A percentile compares a stretch with the other conserved stretches of the same genome.
phyloP scores from a whole-genome alignment of 306 rosid genomes.

The Acacia acuminata region DNA sequence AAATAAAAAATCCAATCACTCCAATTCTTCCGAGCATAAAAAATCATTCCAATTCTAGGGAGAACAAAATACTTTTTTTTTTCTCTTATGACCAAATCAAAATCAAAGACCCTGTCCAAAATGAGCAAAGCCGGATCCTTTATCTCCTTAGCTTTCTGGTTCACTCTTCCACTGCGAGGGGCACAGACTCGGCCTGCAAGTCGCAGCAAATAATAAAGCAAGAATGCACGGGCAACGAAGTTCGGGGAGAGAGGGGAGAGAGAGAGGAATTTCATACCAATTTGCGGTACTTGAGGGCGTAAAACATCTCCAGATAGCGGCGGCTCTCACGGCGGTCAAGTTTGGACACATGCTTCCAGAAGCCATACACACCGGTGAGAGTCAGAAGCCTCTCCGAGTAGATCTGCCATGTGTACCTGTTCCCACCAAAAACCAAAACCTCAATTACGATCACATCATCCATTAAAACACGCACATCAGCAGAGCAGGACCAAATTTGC shows the following conservation, averaged over 20 bases:
- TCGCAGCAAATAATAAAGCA: neutral
- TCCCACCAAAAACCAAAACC: neutral
- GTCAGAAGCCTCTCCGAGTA: conserved; percentile 94
- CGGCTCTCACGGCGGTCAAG: conserved; percentile 95
- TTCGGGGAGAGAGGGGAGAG: too few species aligned
- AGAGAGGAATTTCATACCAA: conserved; percentile 48
- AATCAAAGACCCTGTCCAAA: neutral
- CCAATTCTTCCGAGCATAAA: too few species aligned
- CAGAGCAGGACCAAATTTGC: neutral
- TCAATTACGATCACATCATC: neutral
- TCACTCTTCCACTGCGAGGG: conserved; percentile 54
- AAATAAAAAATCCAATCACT: too few species aligned
- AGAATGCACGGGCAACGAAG: neutral
- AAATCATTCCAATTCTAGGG: neutral
- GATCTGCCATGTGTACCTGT: conserved; percentile 92
- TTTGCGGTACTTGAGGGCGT: conserved; percentile 93
- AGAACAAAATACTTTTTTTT: neutral
- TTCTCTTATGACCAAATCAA: neutral
- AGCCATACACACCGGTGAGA: conserved; percentile 93
- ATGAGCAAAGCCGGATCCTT: conserved; percentile 46
- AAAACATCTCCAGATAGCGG: conserved; percentile 96
- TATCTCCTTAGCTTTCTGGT: neutral
- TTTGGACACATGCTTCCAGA: conserved; percentile 98
- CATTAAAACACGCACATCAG: neutral
- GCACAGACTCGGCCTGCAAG: conserved; percentile 75